Conservation (phyloP, 2,329 filamentous ascomycete genomes). For the Exophiala dermatitidis region DNA sequence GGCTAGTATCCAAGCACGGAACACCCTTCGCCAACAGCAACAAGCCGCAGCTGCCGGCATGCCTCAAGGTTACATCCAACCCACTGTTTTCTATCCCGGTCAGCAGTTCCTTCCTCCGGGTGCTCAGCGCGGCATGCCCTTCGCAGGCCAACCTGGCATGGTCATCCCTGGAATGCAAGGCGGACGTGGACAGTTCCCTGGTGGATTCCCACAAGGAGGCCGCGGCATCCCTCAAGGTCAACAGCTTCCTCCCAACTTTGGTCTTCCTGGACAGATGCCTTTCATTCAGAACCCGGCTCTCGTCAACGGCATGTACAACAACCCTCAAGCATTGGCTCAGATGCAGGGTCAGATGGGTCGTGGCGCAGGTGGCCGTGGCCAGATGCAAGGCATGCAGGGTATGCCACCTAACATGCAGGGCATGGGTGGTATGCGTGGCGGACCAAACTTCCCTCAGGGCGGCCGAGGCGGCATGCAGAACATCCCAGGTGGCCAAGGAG, state of each 20-base stretch:
- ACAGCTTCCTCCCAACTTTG: constrained; percentile 81
- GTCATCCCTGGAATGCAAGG: constrained; percentile 64
- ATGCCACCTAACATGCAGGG: constrained; percentile 65
- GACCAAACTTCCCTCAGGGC: constrained; percentile 40
- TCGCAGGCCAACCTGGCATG: constrained; percentile 50
- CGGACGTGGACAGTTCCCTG: constrained; percentile 78
- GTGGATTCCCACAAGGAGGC: constrained; percentile 71
- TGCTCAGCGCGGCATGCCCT: constrained; percentile 53
- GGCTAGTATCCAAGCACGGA: constrained; percentile 97
- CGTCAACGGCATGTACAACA: constrained; percentile 64
- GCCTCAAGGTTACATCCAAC: constrained; percentile 75
- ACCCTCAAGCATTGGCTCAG: constrained; percentile 40
- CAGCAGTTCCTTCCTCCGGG: constrained; percentile 38
- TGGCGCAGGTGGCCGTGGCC: constrained; percentile 63
- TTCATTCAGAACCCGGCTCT: constrained; percentile 57
- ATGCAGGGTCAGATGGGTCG: constrained; percentile 67
- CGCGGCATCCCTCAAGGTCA: constrained; percentile 76
- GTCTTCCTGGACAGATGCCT: constrained; percentile 64
- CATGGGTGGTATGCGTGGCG: constrained; percentile 42
- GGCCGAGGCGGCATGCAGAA: constrained; percentile 39
- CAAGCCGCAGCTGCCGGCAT: constrained; percentile 84
- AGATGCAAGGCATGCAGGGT: constrained; percentile 59
- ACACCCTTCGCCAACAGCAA: constrained; percentile 97
- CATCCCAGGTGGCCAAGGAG: constrained; percentile 35
- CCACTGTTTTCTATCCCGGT: constrained; percentile 85